phyloP scores from a whole-genome alignment of 139 green algal genomes.

The Chlorella sp. region DNA sequence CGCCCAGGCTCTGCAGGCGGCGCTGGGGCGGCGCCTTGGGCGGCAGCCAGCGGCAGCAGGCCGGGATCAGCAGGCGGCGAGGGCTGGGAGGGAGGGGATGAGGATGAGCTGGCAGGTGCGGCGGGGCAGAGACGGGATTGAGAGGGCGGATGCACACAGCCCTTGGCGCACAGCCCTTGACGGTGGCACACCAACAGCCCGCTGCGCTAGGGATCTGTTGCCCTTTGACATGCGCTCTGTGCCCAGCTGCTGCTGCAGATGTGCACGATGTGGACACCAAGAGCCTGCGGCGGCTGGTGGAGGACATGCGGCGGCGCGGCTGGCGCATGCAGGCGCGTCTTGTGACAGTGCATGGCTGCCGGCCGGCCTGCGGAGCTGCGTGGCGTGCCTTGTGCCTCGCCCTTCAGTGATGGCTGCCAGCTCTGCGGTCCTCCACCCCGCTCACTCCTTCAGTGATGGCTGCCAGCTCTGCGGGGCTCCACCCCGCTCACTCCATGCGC shows the following conservation, averaged over 20 bases:
- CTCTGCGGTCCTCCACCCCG: no score
- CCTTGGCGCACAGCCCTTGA: no score
- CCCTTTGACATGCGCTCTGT: no score
- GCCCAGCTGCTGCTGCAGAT: no score
- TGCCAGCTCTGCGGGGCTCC: no score
- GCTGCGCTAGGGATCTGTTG: no score
- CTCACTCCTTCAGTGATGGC: no score
- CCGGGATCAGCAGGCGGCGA: not conserved
- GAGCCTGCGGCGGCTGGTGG: slow-evolving; percentile 25
- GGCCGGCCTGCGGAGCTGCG: not conserved
- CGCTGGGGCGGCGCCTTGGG: not conserved
- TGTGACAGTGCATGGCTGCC: not conserved
- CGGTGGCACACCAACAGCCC: no score
- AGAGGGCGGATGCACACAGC: no score
- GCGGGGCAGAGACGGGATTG: not conserved
- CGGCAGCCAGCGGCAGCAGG: not conserved
- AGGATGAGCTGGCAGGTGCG: no score
- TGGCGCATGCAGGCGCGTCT: slow-evolving; percentile 6
- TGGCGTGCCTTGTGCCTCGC: not conserved
- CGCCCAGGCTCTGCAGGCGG: not conserved
- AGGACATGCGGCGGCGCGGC: slow-evolving; percentile 15
- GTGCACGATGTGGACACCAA: slow-evolving; percentile 14
- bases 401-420: no score
- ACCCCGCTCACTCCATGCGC: no score
- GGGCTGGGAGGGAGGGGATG: not conserved